Percentiles rank a stretch among this genome's conserved stretches.
Conservation (phyloP, 108 stramenopile genomes). For the Cyclotella cryptica region DNA sequence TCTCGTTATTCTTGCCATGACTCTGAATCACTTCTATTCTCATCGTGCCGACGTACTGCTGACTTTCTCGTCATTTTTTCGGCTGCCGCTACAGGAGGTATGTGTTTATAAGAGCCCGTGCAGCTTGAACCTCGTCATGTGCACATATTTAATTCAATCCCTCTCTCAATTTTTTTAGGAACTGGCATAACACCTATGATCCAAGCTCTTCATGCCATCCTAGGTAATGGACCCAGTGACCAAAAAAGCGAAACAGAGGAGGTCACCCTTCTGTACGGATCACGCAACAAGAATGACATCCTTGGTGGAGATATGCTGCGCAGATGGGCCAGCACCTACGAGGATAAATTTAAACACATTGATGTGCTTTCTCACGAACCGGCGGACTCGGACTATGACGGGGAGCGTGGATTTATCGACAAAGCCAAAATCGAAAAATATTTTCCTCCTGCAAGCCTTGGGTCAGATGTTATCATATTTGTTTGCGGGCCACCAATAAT, state of each 20-base stretch:
- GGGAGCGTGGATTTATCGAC: conserved; percentile 80
- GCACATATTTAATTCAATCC: neutral
- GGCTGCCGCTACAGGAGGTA: neutral
- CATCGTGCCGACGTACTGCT: neutral
- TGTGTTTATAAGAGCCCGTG: neutral
- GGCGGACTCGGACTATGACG: conserved; percentile 61
- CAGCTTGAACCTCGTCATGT: no score
- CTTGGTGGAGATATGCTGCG: conserved; percentile 85
- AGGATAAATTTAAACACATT: conserved; percentile 61
- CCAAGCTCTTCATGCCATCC: conserved; percentile 94
- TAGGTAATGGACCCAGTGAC: conserved; percentile 72
- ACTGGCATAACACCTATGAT: conserved; percentile 98
- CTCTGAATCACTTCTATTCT: neutral
- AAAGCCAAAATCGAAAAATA: conserved; percentile 66
- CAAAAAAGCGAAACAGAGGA: conserved; percentile 53
- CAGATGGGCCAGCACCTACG: conserved; percentile 55
- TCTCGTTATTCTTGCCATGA: neutral
- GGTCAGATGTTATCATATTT: conserved; percentile 78
- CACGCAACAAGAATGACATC: conserved; percentile 78
- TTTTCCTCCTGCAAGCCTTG: conserved; percentile 60
- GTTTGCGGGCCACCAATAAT: conserved; percentile 97
- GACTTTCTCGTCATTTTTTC: neutral
- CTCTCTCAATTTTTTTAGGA: conserved; percentile 50
- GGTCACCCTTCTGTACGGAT: conserved; percentile 89
- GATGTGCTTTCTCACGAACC: conserved; percentile 84